Conservation (phyloP, 2,329 filamentous ascomycete species). For the Penicillium oxalicum region DNA sequence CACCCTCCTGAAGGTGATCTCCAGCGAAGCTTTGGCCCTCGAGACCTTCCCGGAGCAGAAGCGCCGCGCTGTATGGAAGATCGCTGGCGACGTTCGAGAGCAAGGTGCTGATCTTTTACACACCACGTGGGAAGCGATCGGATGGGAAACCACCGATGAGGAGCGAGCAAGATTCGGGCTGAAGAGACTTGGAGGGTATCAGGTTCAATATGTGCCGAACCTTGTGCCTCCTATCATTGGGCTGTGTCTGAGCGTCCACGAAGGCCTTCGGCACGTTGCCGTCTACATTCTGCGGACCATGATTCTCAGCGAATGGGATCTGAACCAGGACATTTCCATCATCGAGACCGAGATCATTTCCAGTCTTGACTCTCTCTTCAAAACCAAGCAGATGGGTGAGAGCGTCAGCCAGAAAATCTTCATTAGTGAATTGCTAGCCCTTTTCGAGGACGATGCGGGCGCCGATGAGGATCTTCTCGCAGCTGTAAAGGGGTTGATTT, state of each 20-base stretch:
- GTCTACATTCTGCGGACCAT: slow-evolving; percentile 93
- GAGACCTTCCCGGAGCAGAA: slow-evolving; percentile 98
- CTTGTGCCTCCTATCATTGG: slow-evolving; percentile 88
- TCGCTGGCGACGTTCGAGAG: slow-evolving; percentile 91
- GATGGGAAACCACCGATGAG: slow-evolving; percentile 84
- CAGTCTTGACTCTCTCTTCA: slow-evolving; percentile 83
- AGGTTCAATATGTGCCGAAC: slow-evolving; percentile 94
- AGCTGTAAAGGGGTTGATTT: slow-evolving; percentile 71
- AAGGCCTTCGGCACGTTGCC: slow-evolving; percentile 80
- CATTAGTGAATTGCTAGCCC: slow-evolving; percentile 72
- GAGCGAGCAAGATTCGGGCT: slow-evolving; percentile 73
- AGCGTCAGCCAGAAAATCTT: slow-evolving; percentile 90
- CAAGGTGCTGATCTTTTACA: slow-evolving; percentile 80
- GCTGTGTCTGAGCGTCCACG: slow-evolving; percentile 90
- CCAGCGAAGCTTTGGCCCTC: slow-evolving; percentile 78
- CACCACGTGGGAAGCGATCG: slow-evolving; percentile 88
- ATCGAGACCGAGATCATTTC: slow-evolving; percentile 97
- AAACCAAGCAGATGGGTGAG: slow-evolving; percentile 79
- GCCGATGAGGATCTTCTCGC: slow-evolving; percentile 68
- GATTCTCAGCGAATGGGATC: slow-evolving; percentile 96
- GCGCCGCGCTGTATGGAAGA: slow-evolving; percentile 94
- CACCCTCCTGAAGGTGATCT: slow-evolving; percentile 80
- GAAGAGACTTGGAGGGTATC: slow-evolving; percentile 85
- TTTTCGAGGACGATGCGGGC: slow-evolving; percentile 67
- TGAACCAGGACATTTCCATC: slow-evolving; percentile 84